Evolutionary conservation across 495 filamentous ascomycete genomes (phyloP).

Genomic region (Cryomyces antarcticus): DNA sequence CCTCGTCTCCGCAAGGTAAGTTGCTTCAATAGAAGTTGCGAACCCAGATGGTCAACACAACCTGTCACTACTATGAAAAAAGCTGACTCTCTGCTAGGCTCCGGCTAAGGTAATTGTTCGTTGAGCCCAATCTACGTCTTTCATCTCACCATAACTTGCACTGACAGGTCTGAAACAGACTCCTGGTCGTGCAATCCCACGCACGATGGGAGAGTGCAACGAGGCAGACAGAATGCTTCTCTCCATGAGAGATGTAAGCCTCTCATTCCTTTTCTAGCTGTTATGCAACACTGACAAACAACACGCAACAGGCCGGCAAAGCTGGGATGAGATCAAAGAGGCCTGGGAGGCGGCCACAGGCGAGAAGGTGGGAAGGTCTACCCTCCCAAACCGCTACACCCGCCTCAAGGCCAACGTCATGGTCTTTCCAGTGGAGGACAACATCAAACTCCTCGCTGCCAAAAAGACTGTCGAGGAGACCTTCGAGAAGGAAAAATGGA

Average conservation of each 20-base stretch:
- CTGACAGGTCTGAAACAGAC: too few relatives aligned
- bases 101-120: too few relatives aligned
- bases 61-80: too few relatives aligned
- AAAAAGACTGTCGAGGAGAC: constrained; percentile 1
- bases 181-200: not conserved
- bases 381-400: constrained; percentile 2
- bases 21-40: too few relatives aligned
- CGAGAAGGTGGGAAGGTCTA: constrained; percentile 1
- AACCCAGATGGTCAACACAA: too few relatives aligned
- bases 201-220: not conserved
- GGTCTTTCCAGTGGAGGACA: constrained; percentile 1
- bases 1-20: too few relatives aligned
- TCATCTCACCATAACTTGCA: too few relatives aligned
- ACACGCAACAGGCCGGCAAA: not conserved
- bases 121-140: too few relatives aligned
- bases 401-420: constrained; percentile 3
- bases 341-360: not conserved
- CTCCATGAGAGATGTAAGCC: not conserved
- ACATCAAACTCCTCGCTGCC: not conserved
- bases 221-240: not conserved
- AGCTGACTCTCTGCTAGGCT: too few relatives aligned
- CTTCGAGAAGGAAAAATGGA: constrained; percentile 6
- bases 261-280: not conserved
- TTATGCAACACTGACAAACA: not conserved
- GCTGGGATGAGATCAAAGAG: constrained; percentile 1